phyloP scores from a whole-genome alignment of 768 basidiomycete genomes.

The Suillus clintonianus region DNA sequence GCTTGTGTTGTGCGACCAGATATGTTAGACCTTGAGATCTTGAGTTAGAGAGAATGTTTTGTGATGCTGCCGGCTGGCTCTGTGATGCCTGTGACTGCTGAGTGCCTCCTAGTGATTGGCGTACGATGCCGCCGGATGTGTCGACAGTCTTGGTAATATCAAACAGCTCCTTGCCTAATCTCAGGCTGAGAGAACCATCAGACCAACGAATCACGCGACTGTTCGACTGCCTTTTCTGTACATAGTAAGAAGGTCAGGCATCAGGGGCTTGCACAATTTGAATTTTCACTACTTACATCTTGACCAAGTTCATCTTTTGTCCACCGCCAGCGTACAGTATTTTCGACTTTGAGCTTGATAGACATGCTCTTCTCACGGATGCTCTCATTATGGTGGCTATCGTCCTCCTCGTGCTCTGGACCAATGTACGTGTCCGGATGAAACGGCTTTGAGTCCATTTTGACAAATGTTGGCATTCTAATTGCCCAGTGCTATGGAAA shows the following conservation, averaged over 20 bases:
- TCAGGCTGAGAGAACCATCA: constrained; percentile 88
- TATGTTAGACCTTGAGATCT: constrained; percentile 82
- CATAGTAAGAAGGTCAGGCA: constrained; percentile 1
- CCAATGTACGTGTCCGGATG: constrained; percentile 84
- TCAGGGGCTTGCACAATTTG: constrained; percentile 4
- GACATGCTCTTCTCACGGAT: constrained; percentile 79
- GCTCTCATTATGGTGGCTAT: constrained; percentile 55
- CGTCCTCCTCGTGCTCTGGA: constrained; percentile 76
- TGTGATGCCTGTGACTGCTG: constrained; percentile 41
- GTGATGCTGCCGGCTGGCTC: constrained; percentile 41
- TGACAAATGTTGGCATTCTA: constrained; percentile 91
- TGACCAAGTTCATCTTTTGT: constrained; percentile 69
- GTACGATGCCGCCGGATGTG: constrained; percentile 66
- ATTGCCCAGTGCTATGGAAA: constrained; percentile 76
- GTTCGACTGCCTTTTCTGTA: constrained; percentile 86
- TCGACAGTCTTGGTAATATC: constrained; percentile 84
- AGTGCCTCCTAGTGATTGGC: constrained; percentile 55
- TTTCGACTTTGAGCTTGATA: constrained; percentile 88
- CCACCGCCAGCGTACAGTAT: constrained; percentile 97
- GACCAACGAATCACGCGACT: constrained; percentile 93
- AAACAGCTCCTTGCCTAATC: constrained; percentile 91
- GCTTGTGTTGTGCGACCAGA: constrained; percentile 87
- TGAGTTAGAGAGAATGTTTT: constrained; percentile 30
- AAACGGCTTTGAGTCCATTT: constrained; percentile 87
- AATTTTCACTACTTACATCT: constrained; percentile 61